Evolutionary conservation across 495 filamentous ascomycete species (phyloP).

Genomic region (Penicillium fimorum): DNA sequence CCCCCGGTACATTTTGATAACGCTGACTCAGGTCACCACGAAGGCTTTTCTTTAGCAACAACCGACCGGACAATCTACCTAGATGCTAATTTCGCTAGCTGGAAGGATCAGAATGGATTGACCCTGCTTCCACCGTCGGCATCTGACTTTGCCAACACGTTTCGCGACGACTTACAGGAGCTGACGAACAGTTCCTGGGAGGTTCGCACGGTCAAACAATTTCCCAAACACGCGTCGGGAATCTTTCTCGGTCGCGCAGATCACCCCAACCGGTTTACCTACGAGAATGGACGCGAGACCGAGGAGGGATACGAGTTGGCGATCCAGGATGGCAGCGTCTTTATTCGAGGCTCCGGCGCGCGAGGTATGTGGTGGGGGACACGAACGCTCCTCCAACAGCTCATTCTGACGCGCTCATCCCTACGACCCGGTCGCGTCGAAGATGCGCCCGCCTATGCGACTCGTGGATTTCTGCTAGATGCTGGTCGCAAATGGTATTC

Average conservation of each 20-base stretch:
- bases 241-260: conserved; percentile 32
- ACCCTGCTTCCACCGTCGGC: conserved; percentile 54
- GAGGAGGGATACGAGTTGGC: conserved; percentile 51
- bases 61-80: conserved; percentile 26
- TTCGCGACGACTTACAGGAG: conserved; percentile 43
- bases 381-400: conserved; percentile 49
- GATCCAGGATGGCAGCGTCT: conserved; percentile 28
- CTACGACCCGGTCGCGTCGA: conserved; percentile 31
- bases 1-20: conserved; percentile 14
- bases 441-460: conserved; percentile 50
- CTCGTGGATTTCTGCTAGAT: conserved; percentile 53
- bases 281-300: conserved; percentile 45
- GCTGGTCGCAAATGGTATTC: conserved; percentile 59
- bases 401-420: conserved; percentile 30
- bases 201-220: conserved; percentile 21
- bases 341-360: conserved; percentile 46
- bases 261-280: conserved; percentile 28
- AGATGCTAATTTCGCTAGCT: conserved; percentile 17
- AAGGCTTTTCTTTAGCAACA: conserved; percentile 16
- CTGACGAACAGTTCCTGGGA: conserved; percentile 34
- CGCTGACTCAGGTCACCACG: not conserved
- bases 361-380: conserved; percentile 59
- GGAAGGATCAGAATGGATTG: conserved; percentile 37
- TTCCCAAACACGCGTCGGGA: conserved; percentile 28
- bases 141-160: conserved; percentile 47